Evolutionary conservation across 257 asterid genomes (phyloP).

Genomic region (Penstemon newberryi): DNA sequence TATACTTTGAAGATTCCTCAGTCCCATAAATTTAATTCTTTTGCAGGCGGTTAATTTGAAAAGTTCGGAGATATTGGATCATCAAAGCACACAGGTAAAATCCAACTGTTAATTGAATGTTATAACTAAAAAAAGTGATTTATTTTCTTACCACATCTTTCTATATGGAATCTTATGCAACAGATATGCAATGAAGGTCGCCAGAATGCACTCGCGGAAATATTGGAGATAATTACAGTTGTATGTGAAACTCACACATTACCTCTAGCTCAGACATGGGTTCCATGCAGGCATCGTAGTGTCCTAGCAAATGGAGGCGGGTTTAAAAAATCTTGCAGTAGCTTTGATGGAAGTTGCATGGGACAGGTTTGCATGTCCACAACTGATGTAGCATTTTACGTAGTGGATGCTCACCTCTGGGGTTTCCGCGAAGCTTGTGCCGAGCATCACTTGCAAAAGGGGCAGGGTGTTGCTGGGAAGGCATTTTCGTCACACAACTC

Average conservation of each 20-base stretch:
- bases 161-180: conserved; percentile 27
- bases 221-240: conserved; percentile 75
- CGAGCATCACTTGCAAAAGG: conserved; percentile 86
- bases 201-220: conserved; percentile 78
- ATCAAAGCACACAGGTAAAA: conserved; percentile 69
- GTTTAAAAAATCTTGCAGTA: conserved; percentile 79
- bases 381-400: conserved; percentile 73
- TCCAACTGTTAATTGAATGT: conserved; percentile 13
- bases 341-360: conserved; percentile 96
- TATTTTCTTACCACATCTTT: conserved; percentile 25
- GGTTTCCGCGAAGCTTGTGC: conserved; percentile 90
- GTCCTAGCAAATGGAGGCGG: conserved; percentile 85
- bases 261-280: conserved; percentile 97
- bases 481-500: conserved; percentile 64
- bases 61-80: conserved; percentile 86
- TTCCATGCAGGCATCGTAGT: conserved; percentile 84
- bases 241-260: conserved; percentile 82
- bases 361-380: conserved; percentile 92
- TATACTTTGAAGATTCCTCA: conserved; percentile 19
- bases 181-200: conserved; percentile 94
- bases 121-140: not conserved
- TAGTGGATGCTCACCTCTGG: conserved; percentile 86
- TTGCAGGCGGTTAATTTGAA: conserved; percentile 92
- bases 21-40: conserved; percentile 37
- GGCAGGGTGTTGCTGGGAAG: conserved; percentile 91